Conservation (phyloP, 352 stramenopile species). For the Plasmopara muralis region DNA sequence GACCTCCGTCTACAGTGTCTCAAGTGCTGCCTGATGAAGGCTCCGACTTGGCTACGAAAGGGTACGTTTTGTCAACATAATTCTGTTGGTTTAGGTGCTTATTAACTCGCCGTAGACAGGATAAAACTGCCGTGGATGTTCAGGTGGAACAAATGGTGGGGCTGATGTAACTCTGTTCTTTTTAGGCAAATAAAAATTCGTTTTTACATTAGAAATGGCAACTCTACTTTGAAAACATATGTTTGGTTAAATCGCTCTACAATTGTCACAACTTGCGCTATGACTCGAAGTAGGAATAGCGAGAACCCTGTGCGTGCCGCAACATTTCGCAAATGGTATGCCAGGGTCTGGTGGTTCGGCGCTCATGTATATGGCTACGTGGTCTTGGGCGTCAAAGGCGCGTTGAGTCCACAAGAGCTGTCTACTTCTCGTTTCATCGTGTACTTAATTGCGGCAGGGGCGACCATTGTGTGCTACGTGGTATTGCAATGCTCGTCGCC, state of each 20-base stretch:
- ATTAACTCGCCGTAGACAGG: slow-evolving; percentile 5
- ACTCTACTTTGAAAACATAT: too few relatives aligned
- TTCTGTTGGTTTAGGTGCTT: slow-evolving; percentile 7
- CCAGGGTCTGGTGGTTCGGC: slow-evolving; percentile 57
- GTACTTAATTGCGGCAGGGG: slow-evolving; percentile 28
- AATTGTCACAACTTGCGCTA: slow-evolving; percentile 13
- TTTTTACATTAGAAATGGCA: not conserved
- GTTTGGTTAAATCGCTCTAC: not conserved
- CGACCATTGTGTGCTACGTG: slow-evolving; percentile 41
- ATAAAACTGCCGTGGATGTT: slow-evolving; percentile 12
- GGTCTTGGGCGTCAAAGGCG: slow-evolving; percentile 30
- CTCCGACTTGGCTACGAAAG: slow-evolving; percentile 20
- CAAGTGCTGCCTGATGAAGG: slow-evolving; percentile 14
- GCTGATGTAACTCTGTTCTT: slow-evolving; percentile 16
- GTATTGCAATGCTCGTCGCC: slow-evolving; percentile 56
- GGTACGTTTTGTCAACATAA: slow-evolving; percentile 19
- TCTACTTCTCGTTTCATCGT: slow-evolving; percentile 37
- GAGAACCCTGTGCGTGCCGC: slow-evolving; percentile 28
- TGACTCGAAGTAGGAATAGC: slow-evolving; percentile 21
- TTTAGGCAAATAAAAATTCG: not conserved
- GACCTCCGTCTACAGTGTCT: slow-evolving; percentile 9
- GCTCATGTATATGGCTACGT: slow-evolving; percentile 66
- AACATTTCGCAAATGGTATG: slow-evolving; percentile 54
- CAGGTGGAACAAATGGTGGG: slow-evolving; percentile 27
- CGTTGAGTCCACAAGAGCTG: slow-evolving; percentile 23